Conservation (phyloP, 2,329 filamentous ascomycete genomes). For the Epicoccum nigrum region DNA sequence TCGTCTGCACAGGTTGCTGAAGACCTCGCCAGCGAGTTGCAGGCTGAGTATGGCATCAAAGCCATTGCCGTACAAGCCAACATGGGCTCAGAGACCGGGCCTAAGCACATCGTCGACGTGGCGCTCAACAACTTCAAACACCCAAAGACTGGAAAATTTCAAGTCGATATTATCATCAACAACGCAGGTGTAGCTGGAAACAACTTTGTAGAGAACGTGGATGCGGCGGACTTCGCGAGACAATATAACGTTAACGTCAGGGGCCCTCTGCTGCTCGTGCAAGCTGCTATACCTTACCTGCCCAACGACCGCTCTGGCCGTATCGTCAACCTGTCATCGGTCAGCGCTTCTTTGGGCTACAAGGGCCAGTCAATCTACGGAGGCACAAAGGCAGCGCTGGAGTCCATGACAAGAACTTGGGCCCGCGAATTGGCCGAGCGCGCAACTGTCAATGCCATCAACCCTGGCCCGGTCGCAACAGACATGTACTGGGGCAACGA, state of each 20-base stretch:
- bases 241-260: conserved; percentile 83
- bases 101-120: conserved; percentile 63
- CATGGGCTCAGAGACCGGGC: conserved; percentile 67
- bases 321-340: conserved; percentile 67
- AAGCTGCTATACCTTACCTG: conserved; percentile 73
- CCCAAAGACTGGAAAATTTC: conserved; percentile 62
- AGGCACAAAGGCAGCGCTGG: conserved; percentile 70
- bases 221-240: conserved; percentile 68
- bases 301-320: conserved; percentile 70
- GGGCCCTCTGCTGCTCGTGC: conserved; percentile 77
- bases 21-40: conserved; percentile 63
- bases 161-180: conserved; percentile 85
- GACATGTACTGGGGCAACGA: conserved; percentile 68
- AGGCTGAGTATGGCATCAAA: conserved; percentile 63
- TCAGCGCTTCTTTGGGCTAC: conserved; percentile 65
- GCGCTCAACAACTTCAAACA: conserved; percentile 65
- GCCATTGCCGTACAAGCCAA: conserved; percentile 73
- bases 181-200: conserved; percentile 77
- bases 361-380: conserved; percentile 66
- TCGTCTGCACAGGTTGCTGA: conserved; percentile 60
- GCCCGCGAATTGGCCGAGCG: conserved; percentile 66
- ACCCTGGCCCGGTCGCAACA: conserved; percentile 67
- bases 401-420: conserved; percentile 74
- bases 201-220: conserved; percentile 67
- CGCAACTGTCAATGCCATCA: conserved; percentile 69